phyloP scores from a whole-genome alignment of 1,284 basidiomycete genomes.

The Cryptococcus sp. region DNA sequence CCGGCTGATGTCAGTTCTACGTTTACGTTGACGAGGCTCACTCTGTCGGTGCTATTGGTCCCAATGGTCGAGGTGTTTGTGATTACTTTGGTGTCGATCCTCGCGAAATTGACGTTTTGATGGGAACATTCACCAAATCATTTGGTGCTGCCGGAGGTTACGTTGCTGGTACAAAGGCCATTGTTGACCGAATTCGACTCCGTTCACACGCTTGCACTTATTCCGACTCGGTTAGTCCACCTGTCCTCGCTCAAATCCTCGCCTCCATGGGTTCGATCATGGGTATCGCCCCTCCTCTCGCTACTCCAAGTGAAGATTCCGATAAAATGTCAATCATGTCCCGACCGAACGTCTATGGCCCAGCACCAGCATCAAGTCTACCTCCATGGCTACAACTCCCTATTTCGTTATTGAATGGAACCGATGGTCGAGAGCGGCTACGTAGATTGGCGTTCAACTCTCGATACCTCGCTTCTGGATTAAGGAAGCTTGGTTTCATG shows the following conservation, averaged over 20 bases:
- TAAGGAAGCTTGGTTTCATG: slow-evolving; percentile 94
- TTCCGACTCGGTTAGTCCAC: slow-evolving; percentile 85
- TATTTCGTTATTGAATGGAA: slow-evolving; percentile 64
- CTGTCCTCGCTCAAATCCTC: slow-evolving; percentile 85
- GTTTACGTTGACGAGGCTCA: slow-evolving; percentile 96
- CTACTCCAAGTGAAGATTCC: slow-evolving; percentile 26
- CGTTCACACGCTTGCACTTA: slow-evolving; percentile 82
- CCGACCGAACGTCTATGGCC: slow-evolving; percentile 53
- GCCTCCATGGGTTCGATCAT: slow-evolving; percentile 95
- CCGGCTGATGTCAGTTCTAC: slow-evolving; percentile 66
- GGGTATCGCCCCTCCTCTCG: slow-evolving; percentile 65
- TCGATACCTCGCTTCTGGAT: slow-evolving; percentile 80
- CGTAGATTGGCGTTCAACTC: slow-evolving; percentile 91
- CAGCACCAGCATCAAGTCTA: slow-evolving; percentile 58
- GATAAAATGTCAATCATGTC: slow-evolving; percentile 50
- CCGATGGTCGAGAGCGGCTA: slow-evolving; percentile 76
- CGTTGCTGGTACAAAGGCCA: slow-evolving; percentile 73
- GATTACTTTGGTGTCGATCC: slow-evolving; percentile 93
- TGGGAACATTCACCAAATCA: slow-evolving; percentile 99
- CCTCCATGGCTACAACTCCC: slow-evolving; percentile 72
- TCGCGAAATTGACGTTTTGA: slow-evolving; percentile 79
- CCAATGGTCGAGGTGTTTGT: slow-evolving; percentile 86
- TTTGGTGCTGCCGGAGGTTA: slow-evolving; percentile 98
- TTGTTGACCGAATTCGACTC: slow-evolving; percentile 78
- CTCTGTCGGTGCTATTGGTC: slow-evolving; percentile 91